phyloP scores from a whole-genome alignment of 805 yeast species.

The Candida vaughaniae region DNA sequence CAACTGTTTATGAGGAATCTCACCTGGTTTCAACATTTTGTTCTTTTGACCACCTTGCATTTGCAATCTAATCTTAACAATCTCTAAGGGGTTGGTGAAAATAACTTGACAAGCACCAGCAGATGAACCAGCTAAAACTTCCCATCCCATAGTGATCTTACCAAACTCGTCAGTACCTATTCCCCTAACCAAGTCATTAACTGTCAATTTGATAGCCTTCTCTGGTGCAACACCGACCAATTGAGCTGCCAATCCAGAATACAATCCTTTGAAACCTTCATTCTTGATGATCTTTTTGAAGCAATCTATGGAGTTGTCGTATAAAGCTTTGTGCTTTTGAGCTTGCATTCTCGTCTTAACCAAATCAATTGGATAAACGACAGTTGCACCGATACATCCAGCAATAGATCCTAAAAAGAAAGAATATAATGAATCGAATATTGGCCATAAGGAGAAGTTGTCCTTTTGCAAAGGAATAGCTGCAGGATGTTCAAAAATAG shows the following conservation, averaged over 20 bases:
- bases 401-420: constrained; percentile 91
- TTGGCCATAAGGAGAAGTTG: constrained; percentile 46
- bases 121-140: constrained; percentile 82
- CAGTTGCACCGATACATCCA: constrained; percentile 98
- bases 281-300: constrained; percentile 68
- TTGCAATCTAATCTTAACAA: constrained; percentile 91
- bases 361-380: constrained; percentile 93
- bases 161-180: constrained; percentile 53
- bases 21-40: constrained; percentile 27
- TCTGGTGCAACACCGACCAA: constrained; percentile 97
- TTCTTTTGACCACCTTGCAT: constrained; percentile 74
- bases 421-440: constrained; percentile 75
- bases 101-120: constrained; percentile 98
- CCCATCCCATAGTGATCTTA: constrained; percentile 53
- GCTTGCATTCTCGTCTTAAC: constrained; percentile 98
- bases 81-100: constrained; percentile 94
- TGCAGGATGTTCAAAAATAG: constrained; percentile 43
- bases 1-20: constrained; percentile 41
- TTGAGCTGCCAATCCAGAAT: constrained; percentile 93
- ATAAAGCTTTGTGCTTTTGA: constrained; percentile 69
- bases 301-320: constrained; percentile 84
- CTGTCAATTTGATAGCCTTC: constrained; percentile 93
- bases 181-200: constrained; percentile 83
- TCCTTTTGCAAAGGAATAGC: constrained; percentile 33
- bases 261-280: constrained; percentile 84